Base-by-base conservation (phyloP, 495 filamentous ascomycete genomes). In the Aspergillus steynii region DNA sequence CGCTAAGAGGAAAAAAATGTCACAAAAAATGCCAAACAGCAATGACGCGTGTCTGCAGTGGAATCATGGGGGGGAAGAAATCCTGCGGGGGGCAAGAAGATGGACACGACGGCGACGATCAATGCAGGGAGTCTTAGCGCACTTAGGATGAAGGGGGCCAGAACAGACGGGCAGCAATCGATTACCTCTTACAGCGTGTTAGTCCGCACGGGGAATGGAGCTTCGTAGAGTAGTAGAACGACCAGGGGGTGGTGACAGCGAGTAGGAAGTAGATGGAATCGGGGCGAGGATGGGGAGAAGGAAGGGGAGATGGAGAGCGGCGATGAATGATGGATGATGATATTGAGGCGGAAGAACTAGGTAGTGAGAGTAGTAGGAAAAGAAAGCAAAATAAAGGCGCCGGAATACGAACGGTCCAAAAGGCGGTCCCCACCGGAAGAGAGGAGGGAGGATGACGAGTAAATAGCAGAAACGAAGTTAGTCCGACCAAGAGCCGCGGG, bases 21-120 rank as follows among this genome's bases (percentile, higher is more conserved):
- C 1, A 42, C 37, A 15, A 42, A 8, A 42, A 32, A 42, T 42
- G 37, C 9, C 37, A 42, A 42, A 42, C 37, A 4, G 37, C 67
- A 62, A 68, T 71, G 73, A 75, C 74, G 76, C 67, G 68, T 63
- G 70, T 70, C 68, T 70, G 73, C 67, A 62, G 65, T 60, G 62
- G 29, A 63, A 66, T 63, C 37, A 65, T 59, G 60, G 60, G 53
- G 55, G 42, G 53, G 26, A 34, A 59, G 56, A 56, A 52, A 49
- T 64, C 26, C 56, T 56, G 59, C 53, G 59, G 58, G 61, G 59
- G 57, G 57, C 37, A 51, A 54, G 58, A 55, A 58, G 57, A 62
- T 66, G 58, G 49, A 57, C 55, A 64, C 57, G 66, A 70, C 59
- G 65, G 42, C 59, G 64, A 69, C 61, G 62, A 66, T 66, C 61